Percentiles rank a stretch among this genome's conserved stretches.
These are phyloP conservation scores for Tulasnella sp. DNA, from an alignment of 768 basidiomycete species.

Conservation along the genomic window DNA sequence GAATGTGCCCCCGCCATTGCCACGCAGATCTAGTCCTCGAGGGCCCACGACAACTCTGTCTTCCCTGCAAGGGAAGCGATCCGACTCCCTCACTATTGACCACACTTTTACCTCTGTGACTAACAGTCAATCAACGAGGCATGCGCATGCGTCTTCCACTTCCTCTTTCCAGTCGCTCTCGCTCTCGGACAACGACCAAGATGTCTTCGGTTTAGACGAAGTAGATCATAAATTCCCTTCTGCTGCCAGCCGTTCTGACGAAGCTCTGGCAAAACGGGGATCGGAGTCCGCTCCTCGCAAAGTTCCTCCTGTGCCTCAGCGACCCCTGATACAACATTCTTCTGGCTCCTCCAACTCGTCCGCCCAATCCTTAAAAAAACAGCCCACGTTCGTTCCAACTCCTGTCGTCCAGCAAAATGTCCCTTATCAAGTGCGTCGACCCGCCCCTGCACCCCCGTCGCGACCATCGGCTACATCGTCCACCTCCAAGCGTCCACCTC, in stretches of 20 bases:
- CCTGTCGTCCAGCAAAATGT: constrained; percentile 28
- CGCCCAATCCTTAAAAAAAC: not conserved
- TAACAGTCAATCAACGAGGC: constrained; percentile 32
- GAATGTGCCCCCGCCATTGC: not conserved
- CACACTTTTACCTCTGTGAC: constrained; percentile 43
- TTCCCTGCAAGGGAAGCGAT: too few species aligned
- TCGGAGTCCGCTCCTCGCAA: constrained; percentile 19
- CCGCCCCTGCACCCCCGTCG: constrained; percentile 27
- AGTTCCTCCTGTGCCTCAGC: constrained; percentile 23
- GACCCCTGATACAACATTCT: constrained; percentile 13
- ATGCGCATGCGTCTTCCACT: constrained; percentile 55
- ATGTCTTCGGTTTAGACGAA: constrained; percentile 20
- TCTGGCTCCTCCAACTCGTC: not conserved
- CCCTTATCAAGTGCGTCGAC: constrained; percentile 29
- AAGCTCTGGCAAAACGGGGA: not conserved
- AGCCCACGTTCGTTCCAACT: constrained; percentile 15
- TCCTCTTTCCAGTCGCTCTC: constrained; percentile 80
- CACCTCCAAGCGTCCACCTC: constrained; percentile 39
- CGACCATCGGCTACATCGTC: constrained; percentile 20
- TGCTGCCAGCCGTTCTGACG: not conserved
- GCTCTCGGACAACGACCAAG: constrained; percentile 38
- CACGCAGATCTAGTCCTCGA: not conserved
- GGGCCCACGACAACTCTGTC: too few species aligned
- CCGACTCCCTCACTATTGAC: constrained; percentile 44
- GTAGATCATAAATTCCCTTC: not conserved